These are phyloP conservation scores for Coemansia aciculifera DNA, from an alignment of 192 early-diverging fungal genomes.

Conservation along the genomic window DNA sequence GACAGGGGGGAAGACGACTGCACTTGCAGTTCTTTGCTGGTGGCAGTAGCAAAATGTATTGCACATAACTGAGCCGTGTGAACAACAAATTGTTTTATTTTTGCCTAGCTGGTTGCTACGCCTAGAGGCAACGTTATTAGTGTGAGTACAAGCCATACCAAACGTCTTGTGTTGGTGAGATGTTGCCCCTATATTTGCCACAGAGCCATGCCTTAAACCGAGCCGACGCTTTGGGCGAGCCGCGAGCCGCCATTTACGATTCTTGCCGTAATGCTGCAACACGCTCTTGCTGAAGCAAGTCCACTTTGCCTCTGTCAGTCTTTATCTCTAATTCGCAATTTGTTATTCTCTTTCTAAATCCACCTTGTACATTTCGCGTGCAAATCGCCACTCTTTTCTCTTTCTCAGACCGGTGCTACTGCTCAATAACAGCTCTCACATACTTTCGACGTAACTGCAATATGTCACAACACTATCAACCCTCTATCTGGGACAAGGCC, in stretches of 20 bases:
- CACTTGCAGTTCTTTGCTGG: neutral
- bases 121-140: neutral
- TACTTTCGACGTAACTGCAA: neutral
- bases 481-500: constrained; percentile 56
- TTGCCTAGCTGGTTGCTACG: neutral
- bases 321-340: neutral
- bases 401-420: neutral
- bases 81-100: neutral
- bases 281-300: constrained; percentile 12
- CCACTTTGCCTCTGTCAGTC: neutral
- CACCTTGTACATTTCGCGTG: neutral
- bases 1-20: neutral
- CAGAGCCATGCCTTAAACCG: neutral
- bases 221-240: neutral
- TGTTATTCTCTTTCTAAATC: neutral
- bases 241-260: neutral
- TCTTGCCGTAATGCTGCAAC: neutral
- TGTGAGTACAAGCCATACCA: neutral
- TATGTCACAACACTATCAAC: constrained; percentile 48
- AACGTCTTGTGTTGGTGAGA: neutral
- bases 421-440: neutral
- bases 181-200: neutral
- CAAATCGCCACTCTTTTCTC: neutral
- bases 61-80: neutral
- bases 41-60: neutral